Percentiles rank a stretch among this genome's conserved stretches.
Evolutionary conservation across 495 filamentous ascomycete species (phyloP).

Genomic region (Pyrenula aspistea): DNA sequence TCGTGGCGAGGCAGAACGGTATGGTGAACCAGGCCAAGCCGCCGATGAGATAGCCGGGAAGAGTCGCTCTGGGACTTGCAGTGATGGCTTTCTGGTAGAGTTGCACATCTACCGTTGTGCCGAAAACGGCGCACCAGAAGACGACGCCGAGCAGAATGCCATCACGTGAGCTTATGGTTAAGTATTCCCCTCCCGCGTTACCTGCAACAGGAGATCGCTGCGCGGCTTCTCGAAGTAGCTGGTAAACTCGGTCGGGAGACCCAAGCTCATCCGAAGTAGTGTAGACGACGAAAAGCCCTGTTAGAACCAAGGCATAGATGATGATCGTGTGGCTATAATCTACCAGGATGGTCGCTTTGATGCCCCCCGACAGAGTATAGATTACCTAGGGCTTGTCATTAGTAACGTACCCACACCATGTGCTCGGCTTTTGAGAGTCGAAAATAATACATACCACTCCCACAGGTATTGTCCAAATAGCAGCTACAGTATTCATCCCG

Average conservation of each 20-base stretch:
- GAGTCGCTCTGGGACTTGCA: constrained; percentile 21
- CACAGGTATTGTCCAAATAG: constrained; percentile 30
- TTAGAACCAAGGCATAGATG: constrained; percentile 28
- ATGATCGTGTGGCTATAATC: constrained; percentile 31
- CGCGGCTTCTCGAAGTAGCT: constrained; percentile 30
- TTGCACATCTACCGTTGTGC: constrained; percentile 32
- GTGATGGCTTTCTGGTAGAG: constrained; percentile 33
- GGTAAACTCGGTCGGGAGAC: constrained; percentile 28
- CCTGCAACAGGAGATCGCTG: constrained; percentile 26
- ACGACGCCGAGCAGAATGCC: constrained; percentile 33
- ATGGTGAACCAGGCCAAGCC: constrained; percentile 32
- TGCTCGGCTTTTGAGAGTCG: background rate
- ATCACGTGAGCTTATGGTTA: constrained; percentile 37
- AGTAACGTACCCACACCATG: background rate
- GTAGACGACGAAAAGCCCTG: constrained; percentile 34
- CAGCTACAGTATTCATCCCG: constrained; percentile 33
- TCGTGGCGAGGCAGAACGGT: constrained; percentile 29
- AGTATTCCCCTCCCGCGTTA: constrained; percentile 33
- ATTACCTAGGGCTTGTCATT: constrained; percentile 6
- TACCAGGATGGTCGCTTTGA: constrained; percentile 37
- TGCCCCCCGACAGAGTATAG: constrained; percentile 33
- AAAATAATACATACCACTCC: constrained; percentile 14
- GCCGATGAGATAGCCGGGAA: constrained; percentile 32
- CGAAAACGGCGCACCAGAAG: constrained; percentile 28
- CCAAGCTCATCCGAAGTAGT: constrained; percentile 26